These are phyloP conservation scores for Glycine latifolia DNA, from an alignment of 306 rosid genomes.

Conservation along the genomic window DNA sequence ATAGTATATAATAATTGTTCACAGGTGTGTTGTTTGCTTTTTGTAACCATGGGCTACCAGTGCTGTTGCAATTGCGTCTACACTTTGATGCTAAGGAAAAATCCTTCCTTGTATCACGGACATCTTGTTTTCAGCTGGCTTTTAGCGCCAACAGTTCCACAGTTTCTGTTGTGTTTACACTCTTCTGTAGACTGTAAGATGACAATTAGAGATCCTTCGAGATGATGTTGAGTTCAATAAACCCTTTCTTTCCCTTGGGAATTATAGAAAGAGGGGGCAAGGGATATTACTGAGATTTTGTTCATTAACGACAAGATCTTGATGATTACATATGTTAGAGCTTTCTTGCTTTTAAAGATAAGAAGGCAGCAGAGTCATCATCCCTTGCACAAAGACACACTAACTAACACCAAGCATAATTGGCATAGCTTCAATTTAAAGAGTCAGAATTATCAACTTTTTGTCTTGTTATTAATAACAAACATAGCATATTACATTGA, in stretches of 20 bases:
- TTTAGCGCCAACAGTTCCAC: constrained; percentile 27
- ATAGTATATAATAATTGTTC: constrained; percentile 7
- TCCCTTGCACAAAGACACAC: neutral
- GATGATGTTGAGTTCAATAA: constrained; percentile 30
- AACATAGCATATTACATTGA: neutral
- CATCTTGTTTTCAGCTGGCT: constrained; percentile 35
- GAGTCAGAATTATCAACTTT: constrained; percentile 29
- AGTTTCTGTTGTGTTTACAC: constrained; percentile 33
- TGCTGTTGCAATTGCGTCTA: constrained; percentile 12
- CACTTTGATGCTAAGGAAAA: constrained; percentile 37
- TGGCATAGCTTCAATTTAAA: constrained; percentile 17
- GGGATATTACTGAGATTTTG: constrained; percentile 38
- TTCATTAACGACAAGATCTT: constrained; percentile 39
- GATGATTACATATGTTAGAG: constrained; percentile 25
- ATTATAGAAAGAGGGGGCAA: constrained; percentile 5
- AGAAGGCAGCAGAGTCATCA: constrained; percentile 28
- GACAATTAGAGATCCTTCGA: constrained; percentile 48
- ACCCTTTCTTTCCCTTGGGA: constrained; percentile 13
- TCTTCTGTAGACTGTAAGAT: constrained; percentile 3
- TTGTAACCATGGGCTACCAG: constrained; percentile 48
- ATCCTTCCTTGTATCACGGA: constrained; percentile 47
- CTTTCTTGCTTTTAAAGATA: constrained; percentile 11
- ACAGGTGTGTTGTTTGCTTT: constrained; percentile 44
- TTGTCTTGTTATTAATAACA: constrained; percentile 19
- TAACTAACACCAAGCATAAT: constrained; percentile 26